Evolutionary conservation across 345 rosid genomes (phyloP), one percentile per base, ranked within the genome.

Genomic region (Salix udensis): DNA sequence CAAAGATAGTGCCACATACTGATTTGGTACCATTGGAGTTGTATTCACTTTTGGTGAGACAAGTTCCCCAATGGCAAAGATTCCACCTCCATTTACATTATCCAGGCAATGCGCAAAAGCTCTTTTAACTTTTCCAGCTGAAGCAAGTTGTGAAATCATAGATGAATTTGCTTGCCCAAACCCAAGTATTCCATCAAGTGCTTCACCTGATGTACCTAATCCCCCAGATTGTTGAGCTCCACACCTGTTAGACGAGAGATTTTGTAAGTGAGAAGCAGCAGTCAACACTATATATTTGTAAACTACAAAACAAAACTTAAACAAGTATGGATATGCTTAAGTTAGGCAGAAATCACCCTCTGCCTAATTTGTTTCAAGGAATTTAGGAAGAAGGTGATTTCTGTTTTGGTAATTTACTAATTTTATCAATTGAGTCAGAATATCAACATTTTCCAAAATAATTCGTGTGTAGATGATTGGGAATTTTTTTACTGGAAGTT

Each of bases 171-270:
- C 70, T 77, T 95, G 94, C 66, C 98, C 98, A 79, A 95, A 90
- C 60, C 98, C 98, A 83, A 95, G 75, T 73, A 95, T 88, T 19
- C 97, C 98, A 81, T 93, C 97, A 78, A 92, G 84, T 78, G 98
- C 97, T 3, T 83, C 87, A 50, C 78, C 34, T 10, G 94, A 81
- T 23, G 85, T 48, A 26, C 88, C 90, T 44, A 92, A 83, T 50
- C 86, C 89, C 52, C 97, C 98, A 28, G 97, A 89, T 82, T 89
- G 97, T 76, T 81, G 82, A 77, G 81, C 85, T 50, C 97, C 97
- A 73, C 98, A 92, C 73, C 95, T 92, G 81, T 64, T 73, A 80
- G 79, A 15, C 65, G 53, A 64, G 52, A 12, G 31, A 19, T 69
- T 72, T 61, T 50, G 19, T 40, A 74, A 42, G 53, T 39, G 50